Base-by-base conservation (phyloP, 2,329 filamentous ascomycete genomes). In the Tolypocladium cylindrosporum region DNA sequence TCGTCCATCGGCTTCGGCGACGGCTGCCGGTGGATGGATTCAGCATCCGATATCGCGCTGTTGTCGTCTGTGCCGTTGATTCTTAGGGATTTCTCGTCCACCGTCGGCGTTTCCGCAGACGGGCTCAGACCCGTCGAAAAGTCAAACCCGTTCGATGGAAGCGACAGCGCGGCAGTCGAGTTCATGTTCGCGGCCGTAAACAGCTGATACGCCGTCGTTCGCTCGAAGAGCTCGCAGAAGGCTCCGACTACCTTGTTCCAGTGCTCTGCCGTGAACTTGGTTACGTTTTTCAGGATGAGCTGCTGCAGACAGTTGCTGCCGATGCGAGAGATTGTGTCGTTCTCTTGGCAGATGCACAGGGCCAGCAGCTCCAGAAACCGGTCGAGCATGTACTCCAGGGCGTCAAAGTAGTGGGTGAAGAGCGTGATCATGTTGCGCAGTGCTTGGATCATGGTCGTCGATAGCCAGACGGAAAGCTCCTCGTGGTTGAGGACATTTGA, bases 371-470 rank as follows among this genome's bases (percentile, higher is more conserved):
- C 93, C 42, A 99, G 76, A 72, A 99, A 97, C n/a, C 94, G 83
- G 72, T 97, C 91, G 21, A 99, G 82, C 94, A 99, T 99, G 70
- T 96, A 96, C 74, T 97, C 91, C 11, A 99, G 77, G 0, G 91
- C 87, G 59, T 95, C 90, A 63, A 99, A 99, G 74, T 97, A 99
- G 73, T 99, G 95, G 0, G 95, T 99, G 72, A 99, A 99, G 31
- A 99, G 83, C 1, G 91, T 93, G 66, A 99, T 97, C 90, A 99
- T 96, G 74, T 97, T 97, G 59, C 94, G 87, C 57, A 99, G 78
- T 2, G 94, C 94, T 72, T 99, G 94, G 45, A 99, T 99, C 90
- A 99, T 97, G 10, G 94, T 99, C 0, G 94, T 99, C 0, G 94
- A 97, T 31, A 99, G 80, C 94, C 94, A 99, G 2, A 99, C 94